Percentiles rank a stretch among this genome's conserved stretches.
phyloP scores from a whole-genome alignment of 345 rosid species.

The Populus deltoides region DNA sequence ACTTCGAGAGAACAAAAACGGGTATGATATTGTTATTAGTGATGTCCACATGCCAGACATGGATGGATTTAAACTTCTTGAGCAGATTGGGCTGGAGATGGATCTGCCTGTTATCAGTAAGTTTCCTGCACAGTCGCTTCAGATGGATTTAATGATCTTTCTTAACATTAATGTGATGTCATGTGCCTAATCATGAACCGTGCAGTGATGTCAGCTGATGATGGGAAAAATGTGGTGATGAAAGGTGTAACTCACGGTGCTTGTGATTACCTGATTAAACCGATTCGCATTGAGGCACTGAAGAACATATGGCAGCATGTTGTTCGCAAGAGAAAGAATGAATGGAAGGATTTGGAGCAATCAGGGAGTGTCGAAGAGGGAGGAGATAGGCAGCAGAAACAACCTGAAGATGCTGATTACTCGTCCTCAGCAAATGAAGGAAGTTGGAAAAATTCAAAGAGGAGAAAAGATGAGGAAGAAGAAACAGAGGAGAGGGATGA shows the following conservation, averaged over 20 bases:
- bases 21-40: slow-evolving; percentile 30
- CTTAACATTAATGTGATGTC: neutral
- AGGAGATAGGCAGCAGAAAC: slow-evolving; percentile 25
- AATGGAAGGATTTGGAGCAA: slow-evolving; percentile 29
- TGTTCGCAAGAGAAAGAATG: slow-evolving; percentile 24
- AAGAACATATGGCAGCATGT: slow-evolving; percentile 37
- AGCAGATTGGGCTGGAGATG: slow-evolving; percentile 32
- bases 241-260: slow-evolving; percentile 43
- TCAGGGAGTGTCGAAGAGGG: slow-evolving; percentile 35
- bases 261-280: slow-evolving; percentile 41
- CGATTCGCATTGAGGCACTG: slow-evolving; percentile 33
- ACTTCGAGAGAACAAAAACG: slow-evolving; percentile 26
- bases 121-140: neutral
- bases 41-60: slow-evolving; percentile 40
- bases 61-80: slow-evolving; percentile 37
- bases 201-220: slow-evolving; percentile 46
- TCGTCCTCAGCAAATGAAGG: slow-evolving; percentile 35
- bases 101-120: slow-evolving; percentile 38
- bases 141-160: neutral
- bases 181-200: neutral
- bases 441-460: slow-evolving; percentile 30
- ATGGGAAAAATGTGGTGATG: slow-evolving; percentile 26
- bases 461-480: slow-evolving; percentile 44
- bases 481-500: slow-evolving; percentile 69
- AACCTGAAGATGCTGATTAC: slow-evolving; percentile 25